Evolutionary conservation across 192 early-diverging fungal species (phyloP).

Genomic region (Backusella luteola): DNA sequence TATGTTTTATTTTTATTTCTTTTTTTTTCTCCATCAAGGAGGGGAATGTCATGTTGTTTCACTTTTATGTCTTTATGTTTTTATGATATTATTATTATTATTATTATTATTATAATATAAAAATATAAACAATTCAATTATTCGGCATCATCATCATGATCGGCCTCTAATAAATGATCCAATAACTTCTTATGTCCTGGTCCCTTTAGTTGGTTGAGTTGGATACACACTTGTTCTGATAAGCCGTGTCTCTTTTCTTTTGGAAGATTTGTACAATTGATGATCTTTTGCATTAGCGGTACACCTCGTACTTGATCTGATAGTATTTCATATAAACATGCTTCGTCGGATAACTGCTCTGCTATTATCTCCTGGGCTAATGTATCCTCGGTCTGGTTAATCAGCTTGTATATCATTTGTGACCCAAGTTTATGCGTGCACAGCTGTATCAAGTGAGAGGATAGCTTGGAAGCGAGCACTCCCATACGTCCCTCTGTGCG

Average conservation of each 20-base stretch:
- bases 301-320: constrained; percentile 83
- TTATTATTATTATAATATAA: not conserved
- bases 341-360: constrained; percentile 64
- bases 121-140: not conserved
- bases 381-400: constrained; percentile 81
- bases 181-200: constrained; percentile 18
- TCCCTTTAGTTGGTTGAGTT: constrained; percentile 6
- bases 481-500: constrained; percentile 76
- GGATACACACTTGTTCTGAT: not conserved
- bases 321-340: constrained; percentile 68
- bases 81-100: not conserved
- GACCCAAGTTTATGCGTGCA: constrained; percentile 88
- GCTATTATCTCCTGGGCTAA: constrained; percentile 84
- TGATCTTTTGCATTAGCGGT: constrained; percentile 79
- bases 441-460: constrained; percentile 68
- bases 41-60: not conserved
- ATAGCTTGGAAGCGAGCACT: constrained; percentile 76
- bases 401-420: constrained; percentile 77
- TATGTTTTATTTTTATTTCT: not conserved
- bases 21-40: not conserved
- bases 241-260: constrained; percentile 14
- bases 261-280: constrained; percentile 65
- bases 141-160: not conserved
- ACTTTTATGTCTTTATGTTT: too few relatives aligned
- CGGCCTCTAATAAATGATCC: not conserved